Evolutionary conservation across 2,329 filamentous ascomycete species (phyloP).

Genomic region (Aciculosporium take): DNA sequence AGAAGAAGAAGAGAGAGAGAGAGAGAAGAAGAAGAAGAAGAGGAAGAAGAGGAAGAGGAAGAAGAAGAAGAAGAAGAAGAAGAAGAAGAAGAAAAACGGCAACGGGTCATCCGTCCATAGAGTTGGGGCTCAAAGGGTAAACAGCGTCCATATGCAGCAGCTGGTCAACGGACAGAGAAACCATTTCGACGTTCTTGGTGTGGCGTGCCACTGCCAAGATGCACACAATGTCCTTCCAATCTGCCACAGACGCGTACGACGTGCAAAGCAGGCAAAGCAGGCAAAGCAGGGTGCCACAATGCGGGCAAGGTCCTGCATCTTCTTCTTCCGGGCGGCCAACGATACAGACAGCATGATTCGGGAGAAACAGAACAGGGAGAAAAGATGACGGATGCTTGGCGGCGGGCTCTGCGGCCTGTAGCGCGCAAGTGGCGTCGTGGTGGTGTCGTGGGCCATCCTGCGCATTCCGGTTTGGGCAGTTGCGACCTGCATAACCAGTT

Average conservation of each 20-base stretch:
- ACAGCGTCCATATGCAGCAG: background rate
- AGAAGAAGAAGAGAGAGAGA: too few relatives aligned
- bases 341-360: too few relatives aligned
- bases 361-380: background rate
- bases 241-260: background rate
- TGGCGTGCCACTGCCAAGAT: too few relatives aligned
- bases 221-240: background rate
- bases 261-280: background rate
- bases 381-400: too few relatives aligned
- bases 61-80: background rate
- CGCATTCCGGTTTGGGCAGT: background rate
- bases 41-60: background rate
- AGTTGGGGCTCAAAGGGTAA: background rate
- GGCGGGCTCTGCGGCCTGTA: background rate
- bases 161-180: background rate
- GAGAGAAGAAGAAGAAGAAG: too few relatives aligned
- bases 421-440: background rate
- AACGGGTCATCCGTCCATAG: constrained; percentile 1
- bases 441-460: too few relatives aligned
- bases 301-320: too few relatives aligned
- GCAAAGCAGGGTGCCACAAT: too few relatives aligned
- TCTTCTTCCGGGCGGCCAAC: background rate
- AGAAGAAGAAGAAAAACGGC: background rate
- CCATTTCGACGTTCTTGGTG: background rate
- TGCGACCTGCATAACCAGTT: background rate